Conservation (phyloP, 1,284 basidiomycete species). For the Boletus sp. region DNA sequence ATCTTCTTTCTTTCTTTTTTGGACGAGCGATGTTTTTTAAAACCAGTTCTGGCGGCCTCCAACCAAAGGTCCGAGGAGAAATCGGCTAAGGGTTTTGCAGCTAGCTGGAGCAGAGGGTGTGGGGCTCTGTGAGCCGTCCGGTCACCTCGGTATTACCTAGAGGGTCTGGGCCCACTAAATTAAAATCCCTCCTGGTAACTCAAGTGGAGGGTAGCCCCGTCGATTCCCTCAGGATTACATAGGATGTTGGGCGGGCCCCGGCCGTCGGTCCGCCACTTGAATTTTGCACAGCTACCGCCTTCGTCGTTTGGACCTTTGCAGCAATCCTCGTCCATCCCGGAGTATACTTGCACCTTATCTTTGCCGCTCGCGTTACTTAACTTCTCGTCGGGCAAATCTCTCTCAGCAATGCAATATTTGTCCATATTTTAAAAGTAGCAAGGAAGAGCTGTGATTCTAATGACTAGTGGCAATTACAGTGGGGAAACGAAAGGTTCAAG, state of each 20-base stretch:
- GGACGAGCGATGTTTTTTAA: neutral
- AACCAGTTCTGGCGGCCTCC: neutral
- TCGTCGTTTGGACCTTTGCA: neutral
- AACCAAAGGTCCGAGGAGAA: neutral
- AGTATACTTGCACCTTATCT: too few relatives aligned
- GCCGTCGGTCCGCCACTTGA: too few relatives aligned
- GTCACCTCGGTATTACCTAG: neutral
- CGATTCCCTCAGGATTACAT: neutral
- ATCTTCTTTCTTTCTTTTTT: neutral
- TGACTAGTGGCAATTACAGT: neutral
- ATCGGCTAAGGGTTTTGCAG: too few relatives aligned
- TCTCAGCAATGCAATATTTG: too few relatives aligned
- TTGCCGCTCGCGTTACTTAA: too few relatives aligned
- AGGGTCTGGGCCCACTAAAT: neutral
- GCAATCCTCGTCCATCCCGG: too few relatives aligned
- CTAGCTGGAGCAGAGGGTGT: neutral
- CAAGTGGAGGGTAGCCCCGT: neutral
- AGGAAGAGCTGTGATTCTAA: neutral
- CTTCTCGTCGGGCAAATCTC: too few relatives aligned
- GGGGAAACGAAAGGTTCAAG: too few relatives aligned
- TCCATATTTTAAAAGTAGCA: too few relatives aligned
- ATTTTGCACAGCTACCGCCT: neutral
- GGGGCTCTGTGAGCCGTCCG: too few relatives aligned
- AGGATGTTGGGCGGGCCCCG: too few relatives aligned
- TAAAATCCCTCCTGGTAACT: too few relatives aligned